Evolutionary conservation across 2,329 filamentous ascomycete genomes (phyloP), one percentile per base, ranked within the genome.

Genomic region (Ophiostoma perfectum): DNA sequence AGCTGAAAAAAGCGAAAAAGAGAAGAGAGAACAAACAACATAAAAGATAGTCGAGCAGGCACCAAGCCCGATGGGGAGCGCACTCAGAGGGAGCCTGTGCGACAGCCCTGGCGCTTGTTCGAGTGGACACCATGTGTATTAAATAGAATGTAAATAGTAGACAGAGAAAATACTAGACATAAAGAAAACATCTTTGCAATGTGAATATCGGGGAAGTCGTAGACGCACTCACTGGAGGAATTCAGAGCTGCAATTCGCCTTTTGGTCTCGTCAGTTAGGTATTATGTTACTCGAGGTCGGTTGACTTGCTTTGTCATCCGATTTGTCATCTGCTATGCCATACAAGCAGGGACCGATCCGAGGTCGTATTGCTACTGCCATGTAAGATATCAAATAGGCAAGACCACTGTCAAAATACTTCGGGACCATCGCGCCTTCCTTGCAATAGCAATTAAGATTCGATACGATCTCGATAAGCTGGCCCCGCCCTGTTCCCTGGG

Each of bases 381-480:
- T 9, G 42, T 45, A 45, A 27, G 49, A 27, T 27, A 55, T 11
- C 8, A 36, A 36, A 55, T 55, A 55, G 14, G 49, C 5, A 55
- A 36, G 14, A 12, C 1, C 16, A 27, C 27, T 27, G 27, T 27
- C 7, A 7, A n/a, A n/a, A 18, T 18, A 12, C 8, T 18, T 27
- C n/a, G 49, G 49, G n/a, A 47, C 45, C 45, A 27, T 55, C 18
- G 49, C 49, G 14, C 49, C 49, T 55, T 55, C 8, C 49, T 55
- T 27, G 49, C n/a, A 55, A 9, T 55, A 3, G 18, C 7, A 16
- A 47, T 6, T 55, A 55, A 18, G 49, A 55, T 63, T 11, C 63
- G 63, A 65, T 64, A 36, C 62, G 60, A 63, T 63, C 60, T 63
- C 60, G 60, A 63, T 42, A 63, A 63, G 6, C 60, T 42, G 60